Evolutionary conservation across 2,329 filamentous ascomycete genomes (phyloP).

Genomic region (Penicillium frequentans): DNA sequence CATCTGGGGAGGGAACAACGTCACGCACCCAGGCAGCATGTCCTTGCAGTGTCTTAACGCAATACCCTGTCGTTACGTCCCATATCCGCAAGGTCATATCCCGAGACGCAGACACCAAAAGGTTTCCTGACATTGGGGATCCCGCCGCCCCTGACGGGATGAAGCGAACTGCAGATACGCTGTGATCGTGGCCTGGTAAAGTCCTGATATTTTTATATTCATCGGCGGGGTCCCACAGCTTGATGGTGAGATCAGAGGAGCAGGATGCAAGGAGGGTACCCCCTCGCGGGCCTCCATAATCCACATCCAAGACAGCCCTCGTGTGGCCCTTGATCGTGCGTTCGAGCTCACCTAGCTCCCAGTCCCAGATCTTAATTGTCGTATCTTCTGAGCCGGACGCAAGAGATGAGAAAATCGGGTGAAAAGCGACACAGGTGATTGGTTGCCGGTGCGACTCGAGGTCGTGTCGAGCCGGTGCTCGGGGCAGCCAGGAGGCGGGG

Average conservation of each 20-base stretch:
- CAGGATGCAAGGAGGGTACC: slow-evolving; percentile 79
- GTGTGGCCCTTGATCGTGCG: slow-evolving; percentile 90
- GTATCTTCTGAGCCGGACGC: slow-evolving; percentile 90
- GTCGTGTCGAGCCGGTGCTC: slow-evolving; percentile 74
- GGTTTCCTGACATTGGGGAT: slow-evolving; percentile 75
- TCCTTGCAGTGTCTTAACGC: slow-evolving; percentile 82
- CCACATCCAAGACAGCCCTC: slow-evolving; percentile 81
- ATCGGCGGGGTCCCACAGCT: slow-evolving; percentile 88
- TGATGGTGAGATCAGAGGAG: slow-evolving; percentile 87
- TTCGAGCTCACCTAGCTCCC: slow-evolving; percentile 89
- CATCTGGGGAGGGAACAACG: slow-evolving; percentile 78
- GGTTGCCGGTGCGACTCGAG: slow-evolving; percentile 79
- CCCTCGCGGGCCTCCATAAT: slow-evolving; percentile 83
- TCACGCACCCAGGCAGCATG: slow-evolving; percentile 92
- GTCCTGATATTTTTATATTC: slow-evolving; percentile 96
- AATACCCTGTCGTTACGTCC: slow-evolving; percentile 92
- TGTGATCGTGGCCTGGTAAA: slow-evolving; percentile 87
- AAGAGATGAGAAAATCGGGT: slow-evolving; percentile 85
- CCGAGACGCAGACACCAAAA: slow-evolving; percentile 81
- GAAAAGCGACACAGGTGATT: slow-evolving; percentile 87
- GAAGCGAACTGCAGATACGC: slow-evolving; percentile 83
- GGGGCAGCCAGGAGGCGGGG: slow-evolving; percentile 82
- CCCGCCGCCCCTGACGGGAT: slow-evolving; percentile 80
- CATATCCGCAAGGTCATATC: slow-evolving; percentile 85
- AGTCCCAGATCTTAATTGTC: slow-evolving; percentile 97